phyloP scores from a whole-genome alignment of 805 yeast species.

The Wickerhamiella kurtzmanii region DNA sequence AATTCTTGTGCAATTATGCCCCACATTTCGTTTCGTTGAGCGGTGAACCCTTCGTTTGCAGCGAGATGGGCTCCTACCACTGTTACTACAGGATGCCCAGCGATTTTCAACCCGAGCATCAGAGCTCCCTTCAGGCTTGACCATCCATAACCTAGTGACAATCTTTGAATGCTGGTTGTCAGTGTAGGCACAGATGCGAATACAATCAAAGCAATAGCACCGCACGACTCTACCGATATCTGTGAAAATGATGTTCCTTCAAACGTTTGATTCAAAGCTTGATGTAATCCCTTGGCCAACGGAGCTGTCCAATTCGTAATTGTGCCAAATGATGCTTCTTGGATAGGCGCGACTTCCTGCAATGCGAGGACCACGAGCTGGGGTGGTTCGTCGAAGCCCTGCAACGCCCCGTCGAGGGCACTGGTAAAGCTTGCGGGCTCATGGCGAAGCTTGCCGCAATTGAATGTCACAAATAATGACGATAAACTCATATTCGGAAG shows the following conservation, averaged over 20 bases:
- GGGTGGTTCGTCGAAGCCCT: slow-evolving; percentile 7
- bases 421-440: slow-evolving; percentile 5
- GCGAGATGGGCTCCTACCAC: slow-evolving; percentile 60
- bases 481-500: slow-evolving; percentile 6
- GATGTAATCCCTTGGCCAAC: slow-evolving; percentile 13
- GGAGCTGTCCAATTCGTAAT: slow-evolving; percentile 18
- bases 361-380: slow-evolving; percentile 24
- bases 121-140: slow-evolving; percentile 68
- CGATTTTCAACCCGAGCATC: slow-evolving; percentile 39
- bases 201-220: slow-evolving; percentile 23
- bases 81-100: slow-evolving; percentile 32
- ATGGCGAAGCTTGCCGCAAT: slow-evolving; percentile 14
- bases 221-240: slow-evolving; percentile 11
- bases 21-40: slow-evolving; percentile 42
- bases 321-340: slow-evolving; percentile 22
- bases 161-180: slow-evolving; percentile 13
- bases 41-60: slow-evolving; percentile 61
- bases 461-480: slow-evolving; percentile 10
- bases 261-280: not conserved
- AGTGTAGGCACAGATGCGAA: slow-evolving; percentile 29
- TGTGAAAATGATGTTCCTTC: not conserved
- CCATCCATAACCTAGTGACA: slow-evolving; percentile 37
- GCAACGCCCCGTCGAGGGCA: slow-evolving; percentile 1
- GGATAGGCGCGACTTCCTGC: slow-evolving; percentile 27
- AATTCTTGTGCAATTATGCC: slow-evolving; percentile 37